Conservation (phyloP, 257 asterid species). For the Gardenia jasminoides region DNA sequence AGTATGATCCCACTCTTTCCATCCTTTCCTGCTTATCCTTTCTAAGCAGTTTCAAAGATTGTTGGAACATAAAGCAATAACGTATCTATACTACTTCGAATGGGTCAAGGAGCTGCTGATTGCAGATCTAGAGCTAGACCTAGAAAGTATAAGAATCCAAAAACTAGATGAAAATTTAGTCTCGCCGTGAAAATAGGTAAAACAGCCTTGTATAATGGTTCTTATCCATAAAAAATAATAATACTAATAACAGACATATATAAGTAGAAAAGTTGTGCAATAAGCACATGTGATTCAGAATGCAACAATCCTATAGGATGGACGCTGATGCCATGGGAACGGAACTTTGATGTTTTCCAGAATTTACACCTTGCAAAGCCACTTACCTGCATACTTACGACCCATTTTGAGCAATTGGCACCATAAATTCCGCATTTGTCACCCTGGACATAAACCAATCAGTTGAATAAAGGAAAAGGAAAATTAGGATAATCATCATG, state of each 20-base stretch:
- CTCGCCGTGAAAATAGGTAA: too few species aligned
- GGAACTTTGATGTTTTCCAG: too few species aligned
- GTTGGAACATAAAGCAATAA: background rate
- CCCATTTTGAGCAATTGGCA: conserved; percentile 82
- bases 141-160: too few species aligned
- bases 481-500: background rate
- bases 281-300: background rate
- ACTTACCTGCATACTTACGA: conserved; percentile 71
- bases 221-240: too few species aligned
- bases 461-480: background rate
- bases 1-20: background rate
- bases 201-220: too few species aligned
- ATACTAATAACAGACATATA: too few species aligned
- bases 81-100: background rate
- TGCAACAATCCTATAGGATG: background rate
- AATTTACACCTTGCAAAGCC: background rate
- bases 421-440: conserved; percentile 78
- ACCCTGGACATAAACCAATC: conserved; percentile 38
- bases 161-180: too few species aligned
- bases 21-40: background rate
- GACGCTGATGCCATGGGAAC: background rate
- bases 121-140: background rate
- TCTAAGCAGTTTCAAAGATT: background rate
- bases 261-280: background rate
- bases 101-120: background rate